Evolutionary conservation across 179 eudicot species (phyloP).

Genomic region (Beta corolliflora): DNA sequence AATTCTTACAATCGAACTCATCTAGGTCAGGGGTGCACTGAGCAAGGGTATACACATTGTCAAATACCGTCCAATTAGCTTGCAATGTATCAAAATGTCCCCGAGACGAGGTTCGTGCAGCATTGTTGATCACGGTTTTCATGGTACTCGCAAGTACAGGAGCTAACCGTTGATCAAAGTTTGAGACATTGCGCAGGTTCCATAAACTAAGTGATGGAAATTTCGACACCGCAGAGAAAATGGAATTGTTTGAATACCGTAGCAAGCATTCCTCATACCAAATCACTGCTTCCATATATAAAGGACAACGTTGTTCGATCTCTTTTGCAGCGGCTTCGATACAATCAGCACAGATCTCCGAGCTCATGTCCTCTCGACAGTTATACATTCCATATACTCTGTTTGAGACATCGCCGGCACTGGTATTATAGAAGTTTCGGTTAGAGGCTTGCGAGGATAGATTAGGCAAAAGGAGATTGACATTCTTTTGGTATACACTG

Average conservation of each 20-base stretch:
- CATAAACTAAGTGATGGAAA: too few species aligned
- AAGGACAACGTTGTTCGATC: conserved; percentile 1
- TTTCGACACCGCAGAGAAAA: conserved; percentile 13
- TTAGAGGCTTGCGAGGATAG: conserved; percentile 7
- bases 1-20: background rate
- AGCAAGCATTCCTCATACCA: conserved; percentile 33
- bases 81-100: background rate
- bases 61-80: background rate
- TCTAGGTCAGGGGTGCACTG: background rate
- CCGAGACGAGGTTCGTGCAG: background rate
- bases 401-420: conserved; percentile 14
- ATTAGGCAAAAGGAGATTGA: conserved; percentile 10
- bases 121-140: conserved; percentile 7
- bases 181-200: background rate
- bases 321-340: background rate
- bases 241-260: conserved; percentile 30
- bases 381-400: conserved; percentile 31
- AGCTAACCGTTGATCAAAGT: conserved; percentile 3
- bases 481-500: conserved; percentile 8
- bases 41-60: background rate
- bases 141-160: conserved; percentile 5
- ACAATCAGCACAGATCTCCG: conserved; percentile 22
- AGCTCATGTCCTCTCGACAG: conserved; percentile 28
- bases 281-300: conserved; percentile 4
- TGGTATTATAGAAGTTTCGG: conserved; percentile 25